Conservation (phyloP, 257 asterid species). For the Solanum megistacrolobum region DNA sequence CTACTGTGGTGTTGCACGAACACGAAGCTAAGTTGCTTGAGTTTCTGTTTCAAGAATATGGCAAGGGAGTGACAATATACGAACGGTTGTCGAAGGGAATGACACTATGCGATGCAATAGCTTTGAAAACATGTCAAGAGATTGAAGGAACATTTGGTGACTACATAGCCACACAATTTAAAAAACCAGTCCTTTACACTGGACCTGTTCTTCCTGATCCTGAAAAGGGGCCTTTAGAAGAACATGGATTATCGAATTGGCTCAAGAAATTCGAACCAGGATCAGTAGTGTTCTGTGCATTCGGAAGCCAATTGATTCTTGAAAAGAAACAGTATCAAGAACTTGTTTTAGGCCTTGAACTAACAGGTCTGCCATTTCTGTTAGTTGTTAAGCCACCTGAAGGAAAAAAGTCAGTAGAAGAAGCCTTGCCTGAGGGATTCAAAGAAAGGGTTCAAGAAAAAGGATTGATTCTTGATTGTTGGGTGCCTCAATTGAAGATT, state of each 20-base stretch:
- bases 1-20: background rate
- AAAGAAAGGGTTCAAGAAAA: background rate
- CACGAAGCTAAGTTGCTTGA: slow-evolving; percentile 8
- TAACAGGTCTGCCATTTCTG: slow-evolving; percentile 1
- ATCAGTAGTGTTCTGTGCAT: slow-evolving; percentile 11
- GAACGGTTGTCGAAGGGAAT: background rate
- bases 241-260: slow-evolving; percentile 1
- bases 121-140: slow-evolving; percentile 8
- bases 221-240: background rate
- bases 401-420: background rate
- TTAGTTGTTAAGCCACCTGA: slow-evolving; percentile 2
- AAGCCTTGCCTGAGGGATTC: slow-evolving; percentile 10
- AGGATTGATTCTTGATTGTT: background rate
- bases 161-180: background rate
- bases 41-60: background rate
- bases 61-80: background rate
- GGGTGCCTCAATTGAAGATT: slow-evolving; percentile 5
- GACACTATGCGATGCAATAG: slow-evolving; percentile 8
- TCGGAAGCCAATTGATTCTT: slow-evolving; percentile 13
- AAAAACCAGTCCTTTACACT: slow-evolving; percentile 5
- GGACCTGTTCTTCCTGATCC: slow-evolving; percentile 17
- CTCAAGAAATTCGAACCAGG: background rate
- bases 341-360: slow-evolving; percentile 6
- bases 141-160: slow-evolving; percentile 17
- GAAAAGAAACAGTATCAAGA: slow-evolving; percentile 11